A percentile compares a stretch with the other conserved stretches of the same genome.
Evolutionary conservation across 495 filamentous ascomycete species (phyloP).

Genomic region (Apiosordaria backusii): DNA sequence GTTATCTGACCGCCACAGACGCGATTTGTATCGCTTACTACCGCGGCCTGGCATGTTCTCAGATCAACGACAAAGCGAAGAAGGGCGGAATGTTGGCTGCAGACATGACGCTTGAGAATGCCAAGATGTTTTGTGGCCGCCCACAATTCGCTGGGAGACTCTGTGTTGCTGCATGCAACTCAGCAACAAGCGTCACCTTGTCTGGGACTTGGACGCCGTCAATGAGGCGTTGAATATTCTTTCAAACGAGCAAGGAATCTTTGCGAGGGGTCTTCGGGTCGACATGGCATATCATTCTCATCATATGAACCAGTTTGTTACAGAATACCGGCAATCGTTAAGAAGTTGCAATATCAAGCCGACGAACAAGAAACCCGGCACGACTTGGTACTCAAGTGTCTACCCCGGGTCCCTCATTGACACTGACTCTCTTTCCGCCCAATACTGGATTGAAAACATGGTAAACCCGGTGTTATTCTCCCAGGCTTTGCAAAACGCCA

Average conservation of each 20-base stretch:
- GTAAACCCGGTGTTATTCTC: conserved; percentile 44
- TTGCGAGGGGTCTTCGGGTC: conserved; percentile 43
- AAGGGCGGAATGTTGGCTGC: neutral
- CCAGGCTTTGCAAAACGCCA: conserved; percentile 31
- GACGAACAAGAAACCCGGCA: neutral
- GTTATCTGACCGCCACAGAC: conserved; percentile 38
- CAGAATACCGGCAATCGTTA: conserved; percentile 31
- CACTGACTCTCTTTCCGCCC: conserved; percentile 16
- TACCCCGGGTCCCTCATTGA: conserved; percentile 29
- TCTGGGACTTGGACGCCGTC: conserved; percentile 41
- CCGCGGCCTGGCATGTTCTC: conserved; percentile 23
- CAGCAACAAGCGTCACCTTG: conserved; percentile 43
- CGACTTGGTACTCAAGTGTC: conserved; percentile 23
- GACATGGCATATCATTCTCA: conserved; percentile 43
- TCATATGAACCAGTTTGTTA: conserved; percentile 38
- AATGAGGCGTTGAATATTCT: conserved; percentile 23
- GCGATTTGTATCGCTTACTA: conserved; percentile 50
- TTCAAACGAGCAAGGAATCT: conserved; percentile 37
- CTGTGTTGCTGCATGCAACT: conserved; percentile 47
- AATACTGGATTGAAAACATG: conserved; percentile 50
- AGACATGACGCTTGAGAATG: neutral
- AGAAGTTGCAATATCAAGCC: conserved; percentile 17
- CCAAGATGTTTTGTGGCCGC: neutral
- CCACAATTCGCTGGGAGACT: conserved; percentile 10
- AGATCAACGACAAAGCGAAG: neutral